Evolutionary conservation across 2,329 filamentous ascomycete genomes (phyloP), one percentile per base, ranked within the genome.

Genomic region (Fusarium sp.): DNA sequence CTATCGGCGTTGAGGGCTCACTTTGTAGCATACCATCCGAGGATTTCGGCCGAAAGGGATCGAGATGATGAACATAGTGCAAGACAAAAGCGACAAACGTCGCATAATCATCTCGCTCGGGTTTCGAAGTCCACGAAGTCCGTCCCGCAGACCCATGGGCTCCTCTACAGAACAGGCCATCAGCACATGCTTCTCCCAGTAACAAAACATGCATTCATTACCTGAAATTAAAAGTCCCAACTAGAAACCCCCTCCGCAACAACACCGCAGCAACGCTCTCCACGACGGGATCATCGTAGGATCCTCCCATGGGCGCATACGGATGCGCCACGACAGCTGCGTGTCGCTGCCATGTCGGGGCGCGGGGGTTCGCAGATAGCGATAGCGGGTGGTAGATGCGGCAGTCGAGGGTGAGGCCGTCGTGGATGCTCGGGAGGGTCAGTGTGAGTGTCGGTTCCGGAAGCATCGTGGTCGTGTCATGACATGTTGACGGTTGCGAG

Each of bases 181-280:
- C 13, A 64, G 70, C 69, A 35, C 11, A 13, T 6, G 11, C 6
- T 24, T n/a, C 7, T 6, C 7, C 6, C 4, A 25, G 6, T 7
- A 26, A 29, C 24, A 31, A 3, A 40, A 42, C 76, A 48, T 79
- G 19, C 19, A 19, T 19, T 19, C 19, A 19, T 19, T 19, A 93
- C 91, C 93, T 85, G 74, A 98, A 97, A 72, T 98, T 97, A 76
- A 98, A 97, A 0, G 92, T 96, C 7, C 85, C 89, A 3, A 97
- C 90, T 2, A 96, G 74, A 70, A 87, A 96, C 2, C 91, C 91
- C 48, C 82, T 78, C 5, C 83, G 79, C n/a, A 96, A 75, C 41
- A 96, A 80, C 55, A 89, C 83, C 2, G 80, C 79, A 1, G 85
- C 86, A 3, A 91, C 77, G 8, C 86, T 80, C n/a, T 85, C 81